Conservation (phyloP, 2,329 filamentous ascomycete species). For the Onygena corvina region DNA sequence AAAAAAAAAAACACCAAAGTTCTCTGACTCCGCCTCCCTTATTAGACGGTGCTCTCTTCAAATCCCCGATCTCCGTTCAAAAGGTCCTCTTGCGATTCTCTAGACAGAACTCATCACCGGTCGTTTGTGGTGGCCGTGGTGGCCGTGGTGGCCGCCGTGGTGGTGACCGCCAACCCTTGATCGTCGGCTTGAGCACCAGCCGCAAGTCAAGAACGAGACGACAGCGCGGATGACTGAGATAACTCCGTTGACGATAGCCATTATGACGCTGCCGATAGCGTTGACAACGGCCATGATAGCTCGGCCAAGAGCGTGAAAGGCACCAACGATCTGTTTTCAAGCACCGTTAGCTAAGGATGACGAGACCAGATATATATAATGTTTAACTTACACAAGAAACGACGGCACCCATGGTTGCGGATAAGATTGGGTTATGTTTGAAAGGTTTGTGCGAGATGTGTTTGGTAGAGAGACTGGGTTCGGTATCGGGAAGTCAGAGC, state of each 20-base stretch:
- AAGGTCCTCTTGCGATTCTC: background rate
- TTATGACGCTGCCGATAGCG: constrained; percentile 52
- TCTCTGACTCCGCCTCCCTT: background rate
- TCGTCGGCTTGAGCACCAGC: constrained; percentile 24
- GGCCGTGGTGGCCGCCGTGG: background rate
- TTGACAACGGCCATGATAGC: constrained; percentile 57
- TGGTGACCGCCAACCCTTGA: background rate
- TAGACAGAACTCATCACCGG: constrained; percentile 12
- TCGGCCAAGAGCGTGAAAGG: constrained; percentile 52
- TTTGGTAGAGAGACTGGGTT: background rate
- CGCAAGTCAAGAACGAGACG: constrained; percentile 50
- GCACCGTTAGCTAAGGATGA: background rate
- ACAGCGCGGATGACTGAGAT: constrained; percentile 54
- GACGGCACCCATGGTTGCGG: constrained; percentile 61
- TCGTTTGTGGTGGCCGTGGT: constrained; percentile 2
- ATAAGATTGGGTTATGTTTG: background rate
- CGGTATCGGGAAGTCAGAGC: background rate
- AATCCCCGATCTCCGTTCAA: background rate
- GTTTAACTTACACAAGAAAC: constrained; percentile 59
- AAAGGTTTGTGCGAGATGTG: no score
- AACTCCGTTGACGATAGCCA: constrained; percentile 55
- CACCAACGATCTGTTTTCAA: constrained; percentile 41
- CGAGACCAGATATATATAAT: constrained; percentile 16
- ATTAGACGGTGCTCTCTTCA: no score
- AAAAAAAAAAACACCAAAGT: background rate